These are phyloP conservation scores for Acrocalymma vagum DNA, from an alignment of 2,329 filamentous ascomycete species.

Conservation along the genomic window DNA sequence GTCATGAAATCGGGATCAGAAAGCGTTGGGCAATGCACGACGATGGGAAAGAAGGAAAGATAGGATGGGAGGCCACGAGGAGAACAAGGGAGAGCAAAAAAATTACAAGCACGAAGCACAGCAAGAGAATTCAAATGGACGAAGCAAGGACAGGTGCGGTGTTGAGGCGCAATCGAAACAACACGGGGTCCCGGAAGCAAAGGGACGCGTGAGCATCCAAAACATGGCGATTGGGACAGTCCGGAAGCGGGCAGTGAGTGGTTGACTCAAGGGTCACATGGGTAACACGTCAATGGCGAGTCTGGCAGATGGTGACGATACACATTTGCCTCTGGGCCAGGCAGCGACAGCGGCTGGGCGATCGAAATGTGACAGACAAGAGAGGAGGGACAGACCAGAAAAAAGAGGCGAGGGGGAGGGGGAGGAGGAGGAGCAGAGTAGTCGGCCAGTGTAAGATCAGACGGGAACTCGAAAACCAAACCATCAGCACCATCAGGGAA, in stretches of 20 bases:
- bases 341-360: constrained; percentile 4
- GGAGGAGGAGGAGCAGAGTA: constrained; percentile 17
- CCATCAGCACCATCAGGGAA: no score
- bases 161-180: constrained; percentile 34
- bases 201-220: constrained; percentile 18
- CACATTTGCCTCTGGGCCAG: constrained; percentile 8
- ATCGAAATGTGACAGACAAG: constrained; percentile 2
- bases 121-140: background rate
- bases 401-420: constrained; percentile 9
- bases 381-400: background rate
- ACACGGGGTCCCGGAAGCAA: constrained; percentile 15
- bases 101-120: background rate
- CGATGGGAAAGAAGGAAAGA: background rate
- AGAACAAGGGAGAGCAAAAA: background rate
- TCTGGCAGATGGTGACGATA: background rate
- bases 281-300: background rate
- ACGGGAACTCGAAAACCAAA: constrained; percentile 27
- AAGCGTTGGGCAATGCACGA: no score
- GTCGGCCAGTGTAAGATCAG: constrained; percentile 21
- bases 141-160: constrained; percentile 1
- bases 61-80: no score
- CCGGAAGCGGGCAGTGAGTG: background rate
- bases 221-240: no score
- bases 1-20: no score
- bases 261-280: background rate